phyloP scores from a whole-genome alignment of 1,284 basidiomycete genomes.

The Rhizoctonia solani region DNA sequence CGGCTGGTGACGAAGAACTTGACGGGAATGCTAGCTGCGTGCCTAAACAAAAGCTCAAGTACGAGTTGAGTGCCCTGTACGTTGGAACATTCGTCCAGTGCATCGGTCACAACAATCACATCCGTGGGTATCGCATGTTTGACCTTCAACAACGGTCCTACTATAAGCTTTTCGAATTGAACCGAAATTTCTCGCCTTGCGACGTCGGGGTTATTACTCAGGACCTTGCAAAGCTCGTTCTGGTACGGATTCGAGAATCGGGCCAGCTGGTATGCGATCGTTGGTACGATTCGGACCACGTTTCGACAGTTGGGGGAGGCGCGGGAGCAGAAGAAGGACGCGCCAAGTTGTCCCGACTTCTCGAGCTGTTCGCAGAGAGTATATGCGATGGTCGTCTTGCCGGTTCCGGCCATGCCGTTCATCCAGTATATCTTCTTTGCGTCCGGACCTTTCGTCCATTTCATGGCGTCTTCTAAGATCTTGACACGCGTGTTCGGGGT shows the following conservation, averaged over 20 bases:
- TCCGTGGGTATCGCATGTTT: neutral
- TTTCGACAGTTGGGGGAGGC: conserved; percentile 21
- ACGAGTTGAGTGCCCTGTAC: neutral
- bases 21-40: neutral
- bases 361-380: conserved; percentile 38
- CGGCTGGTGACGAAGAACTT: conserved; percentile 34
- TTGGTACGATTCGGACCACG: conserved; percentile 19
- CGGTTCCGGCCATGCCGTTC: too few species aligned
- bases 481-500: conserved; percentile 37
- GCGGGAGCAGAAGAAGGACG: conserved; percentile 44
- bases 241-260: neutral
- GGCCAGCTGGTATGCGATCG: conserved; percentile 34
- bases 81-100: conserved; percentile 31
- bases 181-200: neutral
- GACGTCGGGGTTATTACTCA: neutral
- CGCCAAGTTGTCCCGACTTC: conserved; percentile 40
- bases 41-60: neutral
- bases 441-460: conserved; percentile 30
- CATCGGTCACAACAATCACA: conserved; percentile 29
- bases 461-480: conserved; percentile 36
- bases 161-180: conserved; percentile 32
- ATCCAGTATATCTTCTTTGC: conserved; percentile 40
- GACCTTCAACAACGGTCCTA: neutral
- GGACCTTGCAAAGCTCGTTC: neutral
- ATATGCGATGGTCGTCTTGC: conserved; percentile 41